These are phyloP conservation scores for Paraphaeosphaeria sporulosa DNA, from an alignment of 2,329 filamentous ascomycete genomes.

Conservation along the genomic window DNA sequence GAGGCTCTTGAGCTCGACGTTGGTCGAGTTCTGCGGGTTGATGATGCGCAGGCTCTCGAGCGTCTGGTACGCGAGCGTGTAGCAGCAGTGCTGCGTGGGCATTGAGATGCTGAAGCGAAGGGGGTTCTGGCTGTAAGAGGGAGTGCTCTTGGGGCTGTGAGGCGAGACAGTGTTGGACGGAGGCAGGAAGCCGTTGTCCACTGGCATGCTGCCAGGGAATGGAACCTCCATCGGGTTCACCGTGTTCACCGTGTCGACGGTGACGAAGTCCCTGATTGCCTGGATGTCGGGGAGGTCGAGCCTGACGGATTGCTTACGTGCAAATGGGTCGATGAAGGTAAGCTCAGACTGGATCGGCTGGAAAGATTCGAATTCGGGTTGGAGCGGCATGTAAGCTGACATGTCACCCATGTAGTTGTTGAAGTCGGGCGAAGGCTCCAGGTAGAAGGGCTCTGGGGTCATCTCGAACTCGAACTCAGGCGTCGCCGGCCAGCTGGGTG, in stretches of 20 bases:
- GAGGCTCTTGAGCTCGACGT: conserved; percentile 31
- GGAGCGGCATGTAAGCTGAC: conserved; percentile 21
- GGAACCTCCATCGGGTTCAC: conserved; percentile 28
- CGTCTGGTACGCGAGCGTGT: conserved; percentile 38
- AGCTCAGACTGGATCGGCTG: conserved; percentile 31
- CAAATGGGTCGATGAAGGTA: conserved; percentile 38
- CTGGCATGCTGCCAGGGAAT: conserved; percentile 24
- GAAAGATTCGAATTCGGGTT: conserved; percentile 25
- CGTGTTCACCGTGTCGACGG: conserved; percentile 28
- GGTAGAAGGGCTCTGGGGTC: conserved; percentile 37
- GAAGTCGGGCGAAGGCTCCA: conserved; percentile 27
- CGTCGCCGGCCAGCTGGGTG: conserved; percentile 34
- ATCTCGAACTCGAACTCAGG: conserved; percentile 39
- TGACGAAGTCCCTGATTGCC: conserved; percentile 36
- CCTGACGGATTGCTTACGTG: conserved; percentile 33
- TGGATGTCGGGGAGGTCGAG: conserved; percentile 36
- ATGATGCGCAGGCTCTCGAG: conserved; percentile 40
- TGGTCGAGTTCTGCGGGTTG: conserved; percentile 26
- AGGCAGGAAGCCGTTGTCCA: conserved; percentile 24
- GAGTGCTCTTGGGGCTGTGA: conserved; percentile 27
- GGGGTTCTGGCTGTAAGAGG: conserved; percentile 21
- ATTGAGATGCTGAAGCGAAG: conserved; percentile 28
- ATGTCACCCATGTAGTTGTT: conserved; percentile 34
- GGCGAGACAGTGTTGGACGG: conserved; percentile 25
- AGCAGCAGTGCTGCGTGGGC: conserved; percentile 39